A percentile compares a stretch with the other conserved stretches of the same genome.
phyloP scores from a whole-genome alignment of 495 filamentous ascomycete species.

The Hyaloscypha finlandica region DNA sequence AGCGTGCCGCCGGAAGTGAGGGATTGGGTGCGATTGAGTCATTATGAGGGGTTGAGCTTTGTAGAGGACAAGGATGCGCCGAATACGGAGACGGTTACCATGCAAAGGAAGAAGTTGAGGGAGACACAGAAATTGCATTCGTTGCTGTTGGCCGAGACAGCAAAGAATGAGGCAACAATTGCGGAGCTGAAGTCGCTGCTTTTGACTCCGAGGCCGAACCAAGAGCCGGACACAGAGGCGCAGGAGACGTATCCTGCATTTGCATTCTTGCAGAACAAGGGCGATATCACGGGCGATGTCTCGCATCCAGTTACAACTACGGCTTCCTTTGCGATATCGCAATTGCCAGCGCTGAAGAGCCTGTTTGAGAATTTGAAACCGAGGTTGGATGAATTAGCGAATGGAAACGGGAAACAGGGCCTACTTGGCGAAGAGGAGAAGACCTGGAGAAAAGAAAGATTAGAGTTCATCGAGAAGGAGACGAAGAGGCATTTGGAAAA shows the following conservation, averaged over 20 bases:
- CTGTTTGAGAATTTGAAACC: constrained; percentile 64
- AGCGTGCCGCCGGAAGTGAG: constrained; percentile 72
- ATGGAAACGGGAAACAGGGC: constrained; percentile 29
- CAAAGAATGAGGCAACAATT: constrained; percentile 75
- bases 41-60: constrained; percentile 67
- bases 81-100: constrained; percentile 64
- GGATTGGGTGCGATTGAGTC: constrained; percentile 75
- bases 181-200: constrained; percentile 61
- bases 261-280: constrained; percentile 50
- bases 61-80: constrained; percentile 42
- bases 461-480: constrained; percentile 76
- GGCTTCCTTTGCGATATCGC: constrained; percentile 75
- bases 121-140: constrained; percentile 80
- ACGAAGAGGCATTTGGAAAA: constrained; percentile 57
- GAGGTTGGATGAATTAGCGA: constrained; percentile 55
- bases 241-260: constrained; percentile 40
- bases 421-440: constrained; percentile 40
- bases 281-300: constrained; percentile 43
- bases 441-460: constrained; percentile 58
- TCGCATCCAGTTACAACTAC: constrained; percentile 66
- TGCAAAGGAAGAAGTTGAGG: constrained; percentile 72
- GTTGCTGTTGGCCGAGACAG: constrained; percentile 70
- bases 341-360: constrained; percentile 74
- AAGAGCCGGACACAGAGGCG: constrained; percentile 13
- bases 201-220: constrained; percentile 37